Conservation (phyloP, 306 rosid species). For the Glycine tomentella region DNA sequence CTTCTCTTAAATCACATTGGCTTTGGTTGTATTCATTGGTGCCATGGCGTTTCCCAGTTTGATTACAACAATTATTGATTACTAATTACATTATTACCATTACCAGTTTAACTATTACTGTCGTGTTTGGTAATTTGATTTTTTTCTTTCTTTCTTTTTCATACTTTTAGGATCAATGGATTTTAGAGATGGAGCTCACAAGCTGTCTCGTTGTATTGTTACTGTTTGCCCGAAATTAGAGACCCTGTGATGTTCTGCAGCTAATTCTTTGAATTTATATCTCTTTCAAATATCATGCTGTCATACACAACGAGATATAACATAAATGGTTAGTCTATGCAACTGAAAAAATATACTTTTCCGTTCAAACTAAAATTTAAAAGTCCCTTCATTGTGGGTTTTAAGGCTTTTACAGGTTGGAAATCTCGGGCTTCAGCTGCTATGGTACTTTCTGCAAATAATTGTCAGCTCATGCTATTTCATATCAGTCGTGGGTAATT, state of each 20-base stretch:
- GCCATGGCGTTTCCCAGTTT: background rate
- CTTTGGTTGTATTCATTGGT: background rate
- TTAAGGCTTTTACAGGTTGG: constrained; percentile 58
- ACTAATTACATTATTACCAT: background rate
- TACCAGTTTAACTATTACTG: no score
- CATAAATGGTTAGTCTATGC: constrained; percentile 22
- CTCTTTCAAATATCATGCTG: no score
- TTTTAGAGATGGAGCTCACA: constrained; percentile 34
- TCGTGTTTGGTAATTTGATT: background rate
- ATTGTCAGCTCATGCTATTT: constrained; percentile 59
- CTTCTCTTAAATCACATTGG: background rate
- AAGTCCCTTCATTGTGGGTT: constrained; percentile 53
- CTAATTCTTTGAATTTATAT: no score
- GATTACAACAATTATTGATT: background rate
- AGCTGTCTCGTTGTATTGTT: constrained; percentile 29
- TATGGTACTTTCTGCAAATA: constrained; percentile 76
- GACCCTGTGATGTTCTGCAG: no score
- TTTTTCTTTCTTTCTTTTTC: no score
- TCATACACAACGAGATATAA: background rate
- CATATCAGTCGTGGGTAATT: constrained; percentile 38
- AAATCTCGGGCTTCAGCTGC: constrained; percentile 61
- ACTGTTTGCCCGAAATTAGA: constrained; percentile 4
- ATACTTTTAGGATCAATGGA: constrained; percentile 43
- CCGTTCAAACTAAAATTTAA: constrained; percentile 27
- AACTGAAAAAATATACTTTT: background rate